Evolutionary conservation across 495 filamentous ascomycete species (phyloP).

Genomic region (Penicillium canariense): DNA sequence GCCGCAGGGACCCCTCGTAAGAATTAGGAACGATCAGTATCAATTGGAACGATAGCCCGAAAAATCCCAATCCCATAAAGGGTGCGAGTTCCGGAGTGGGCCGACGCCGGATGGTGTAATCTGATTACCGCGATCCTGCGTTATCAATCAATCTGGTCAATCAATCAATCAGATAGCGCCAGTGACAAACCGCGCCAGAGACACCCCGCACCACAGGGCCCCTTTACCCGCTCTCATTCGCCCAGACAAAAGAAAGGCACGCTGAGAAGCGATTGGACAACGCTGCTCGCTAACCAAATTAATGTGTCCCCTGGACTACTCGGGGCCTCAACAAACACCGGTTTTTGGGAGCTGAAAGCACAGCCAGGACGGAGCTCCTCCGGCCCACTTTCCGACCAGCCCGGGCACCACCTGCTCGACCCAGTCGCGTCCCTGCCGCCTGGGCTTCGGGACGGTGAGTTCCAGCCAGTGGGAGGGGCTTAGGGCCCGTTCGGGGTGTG

Average conservation of each 20-base stretch:
- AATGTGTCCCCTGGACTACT: too few relatives aligned
- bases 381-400: conserved; percentile 19
- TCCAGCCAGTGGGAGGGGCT: too few relatives aligned
- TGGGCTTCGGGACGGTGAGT: conserved; percentile 7
- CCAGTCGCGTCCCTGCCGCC: conserved; percentile 7
- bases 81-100: conserved; percentile 9
- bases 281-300: too few relatives aligned
- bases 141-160: background rate
- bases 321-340: too few relatives aligned
- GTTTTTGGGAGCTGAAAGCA: background rate
- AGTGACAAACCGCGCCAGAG: background rate
- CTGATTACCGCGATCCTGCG: background rate
- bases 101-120: conserved; percentile 3
- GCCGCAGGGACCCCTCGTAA: too few relatives aligned
- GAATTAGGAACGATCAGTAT: background rate
- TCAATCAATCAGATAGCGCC: conserved; percentile 25
- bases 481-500: background rate
- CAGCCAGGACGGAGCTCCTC: background rate
- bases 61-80: background rate
- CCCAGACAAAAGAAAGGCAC: too few relatives aligned
- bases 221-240: too few relatives aligned
- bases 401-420: conserved; percentile 3
- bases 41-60: background rate
- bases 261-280: conserved; percentile 1
- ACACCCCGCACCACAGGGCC: too few relatives aligned